Evolutionary conservation across 2,329 filamentous ascomycete genomes (phyloP).

Genomic region (Kalmusia sp.): DNA sequence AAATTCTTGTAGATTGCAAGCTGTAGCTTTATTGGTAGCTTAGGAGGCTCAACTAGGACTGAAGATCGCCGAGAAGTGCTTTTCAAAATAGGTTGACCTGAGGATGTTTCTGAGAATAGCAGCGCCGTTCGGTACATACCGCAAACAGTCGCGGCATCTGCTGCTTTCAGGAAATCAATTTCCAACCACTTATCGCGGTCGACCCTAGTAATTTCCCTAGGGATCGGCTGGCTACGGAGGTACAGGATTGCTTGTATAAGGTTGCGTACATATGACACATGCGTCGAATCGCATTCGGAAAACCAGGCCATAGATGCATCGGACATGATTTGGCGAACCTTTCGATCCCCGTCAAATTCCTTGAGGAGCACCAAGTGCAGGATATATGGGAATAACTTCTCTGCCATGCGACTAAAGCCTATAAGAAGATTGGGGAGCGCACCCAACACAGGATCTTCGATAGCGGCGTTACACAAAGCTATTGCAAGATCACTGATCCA

Average conservation of each 20-base stretch:
- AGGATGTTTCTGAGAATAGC: slow-evolving; percentile 78
- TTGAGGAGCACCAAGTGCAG: slow-evolving; percentile 80
- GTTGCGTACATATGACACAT: slow-evolving; percentile 72
- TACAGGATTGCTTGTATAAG: slow-evolving; percentile 84
- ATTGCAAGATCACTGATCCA: slow-evolving; percentile 72
- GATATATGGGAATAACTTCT: slow-evolving; percentile 80
- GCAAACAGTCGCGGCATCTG: slow-evolving; percentile 76
- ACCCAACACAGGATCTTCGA: slow-evolving; percentile 71
- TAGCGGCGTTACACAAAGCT: slow-evolving; percentile 58
- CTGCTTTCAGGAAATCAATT: slow-evolving; percentile 74
- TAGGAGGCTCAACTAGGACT: slow-evolving; percentile 56
- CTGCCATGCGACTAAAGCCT: slow-evolving; percentile 72
- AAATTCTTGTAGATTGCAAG: slow-evolving; percentile 88
- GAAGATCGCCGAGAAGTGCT: slow-evolving; percentile 69
- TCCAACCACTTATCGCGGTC: slow-evolving; percentile 87
- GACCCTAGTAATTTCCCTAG: slow-evolving; percentile 77
- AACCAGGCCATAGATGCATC: slow-evolving; percentile 71
- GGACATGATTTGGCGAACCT: slow-evolving; percentile 67
- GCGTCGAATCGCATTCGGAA: slow-evolving; percentile 48
- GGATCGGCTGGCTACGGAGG: slow-evolving; percentile 79
- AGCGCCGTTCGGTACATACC: slow-evolving; percentile 88
- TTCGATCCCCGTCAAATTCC: slow-evolving; percentile 68
- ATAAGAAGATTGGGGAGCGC: slow-evolving; percentile 71
- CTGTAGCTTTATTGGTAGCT: slow-evolving; percentile 69
- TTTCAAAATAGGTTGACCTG: slow-evolving; percentile 57